These are phyloP conservation scores for Diplogelasinospora grovesii DNA, from an alignment of 495 filamentous ascomycete species.

Conservation along the genomic window DNA sequence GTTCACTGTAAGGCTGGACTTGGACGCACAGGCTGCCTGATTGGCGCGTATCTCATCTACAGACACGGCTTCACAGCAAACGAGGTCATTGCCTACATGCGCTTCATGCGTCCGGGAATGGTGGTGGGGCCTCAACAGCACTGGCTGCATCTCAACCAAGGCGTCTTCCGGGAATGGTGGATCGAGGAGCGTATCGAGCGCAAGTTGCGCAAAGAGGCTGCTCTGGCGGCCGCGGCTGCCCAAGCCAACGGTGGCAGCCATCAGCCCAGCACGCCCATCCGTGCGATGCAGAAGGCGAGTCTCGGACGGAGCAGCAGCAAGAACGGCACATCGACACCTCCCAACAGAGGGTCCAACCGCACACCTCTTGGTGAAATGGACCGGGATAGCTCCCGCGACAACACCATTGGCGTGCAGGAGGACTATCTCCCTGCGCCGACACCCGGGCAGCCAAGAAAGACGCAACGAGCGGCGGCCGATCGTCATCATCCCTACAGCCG, in stretches of 20 bases:
- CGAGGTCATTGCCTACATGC: constrained; percentile 97
- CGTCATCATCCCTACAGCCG: constrained; percentile 50
- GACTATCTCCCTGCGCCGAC: constrained; percentile 92
- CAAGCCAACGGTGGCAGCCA: constrained; percentile 34
- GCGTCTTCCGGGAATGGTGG: constrained; percentile 96
- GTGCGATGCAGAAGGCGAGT: constrained; percentile 55
- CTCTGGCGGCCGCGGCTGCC: constrained; percentile 44
- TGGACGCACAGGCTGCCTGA: constrained; percentile 89
- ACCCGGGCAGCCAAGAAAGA: constrained; percentile 91
- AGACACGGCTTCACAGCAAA: constrained; percentile 97
- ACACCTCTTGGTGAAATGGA: constrained; percentile 87
- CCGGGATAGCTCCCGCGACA: constrained; percentile 55
- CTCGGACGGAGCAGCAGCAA: constrained; percentile 44
- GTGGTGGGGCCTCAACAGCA: constrained; percentile 99
- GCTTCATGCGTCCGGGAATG: constrained; percentile 99
- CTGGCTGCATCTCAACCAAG: constrained; percentile 97
- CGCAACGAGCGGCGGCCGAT: constrained; percentile 41
- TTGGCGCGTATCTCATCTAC: constrained; percentile 97
- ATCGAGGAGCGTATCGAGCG: constrained; percentile 77
- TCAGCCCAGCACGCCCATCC: constrained; percentile 65
- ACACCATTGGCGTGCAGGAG: constrained; percentile 52
- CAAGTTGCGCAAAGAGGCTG: constrained; percentile 39
- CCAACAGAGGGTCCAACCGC: constrained; percentile 67
- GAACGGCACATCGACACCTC: constrained; percentile 66
- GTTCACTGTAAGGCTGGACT: constrained; percentile 98